phyloP scores from a whole-genome alignment of 306 rosid species.

The Myrica gale region DNA sequence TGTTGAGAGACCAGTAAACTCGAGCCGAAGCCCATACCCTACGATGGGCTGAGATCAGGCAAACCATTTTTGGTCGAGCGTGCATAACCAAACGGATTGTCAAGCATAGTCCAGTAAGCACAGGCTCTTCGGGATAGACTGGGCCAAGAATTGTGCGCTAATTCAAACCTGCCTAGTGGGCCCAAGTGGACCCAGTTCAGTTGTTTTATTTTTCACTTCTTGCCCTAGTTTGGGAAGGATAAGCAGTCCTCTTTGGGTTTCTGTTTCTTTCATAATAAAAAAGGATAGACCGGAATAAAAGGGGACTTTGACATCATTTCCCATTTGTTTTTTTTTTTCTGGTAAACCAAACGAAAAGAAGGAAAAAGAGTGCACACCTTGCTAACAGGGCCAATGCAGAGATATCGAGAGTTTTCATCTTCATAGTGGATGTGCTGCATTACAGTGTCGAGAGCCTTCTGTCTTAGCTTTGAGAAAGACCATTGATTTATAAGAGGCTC shows the following conservation, averaged over 20 bases:
- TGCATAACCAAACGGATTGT: neutral
- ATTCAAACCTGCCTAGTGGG: no score
- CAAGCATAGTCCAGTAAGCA: neutral
- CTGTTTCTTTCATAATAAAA: no score
- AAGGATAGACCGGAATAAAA: no score
- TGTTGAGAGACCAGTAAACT: no score
- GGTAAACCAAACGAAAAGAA: no score
- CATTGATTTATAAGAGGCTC: conserved; percentile 59
- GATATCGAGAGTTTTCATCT: conserved; percentile 56
- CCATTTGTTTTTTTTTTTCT: neutral
- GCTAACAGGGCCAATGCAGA: conserved; percentile 67
- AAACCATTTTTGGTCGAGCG: neutral
- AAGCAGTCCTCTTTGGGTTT: no score
- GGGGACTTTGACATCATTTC: neutral
- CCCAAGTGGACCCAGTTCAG: neutral
- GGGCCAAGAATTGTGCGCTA: no score
- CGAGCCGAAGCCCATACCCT: no score
- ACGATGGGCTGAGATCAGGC: no score
- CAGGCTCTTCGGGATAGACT: neutral
- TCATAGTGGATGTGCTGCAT: conserved; percentile 71
- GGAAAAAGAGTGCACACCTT: conserved; percentile 36
- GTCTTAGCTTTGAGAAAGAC: conserved; percentile 64
- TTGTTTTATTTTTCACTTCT: no score
- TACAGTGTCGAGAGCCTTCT: conserved; percentile 48
- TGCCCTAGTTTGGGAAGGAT: no score